Percentiles rank a stretch among this genome's conserved stretches.
Evolutionary conservation across 352 stramenopile genomes (phyloP).

Genomic region (Phytophthora boehmeriae): DNA sequence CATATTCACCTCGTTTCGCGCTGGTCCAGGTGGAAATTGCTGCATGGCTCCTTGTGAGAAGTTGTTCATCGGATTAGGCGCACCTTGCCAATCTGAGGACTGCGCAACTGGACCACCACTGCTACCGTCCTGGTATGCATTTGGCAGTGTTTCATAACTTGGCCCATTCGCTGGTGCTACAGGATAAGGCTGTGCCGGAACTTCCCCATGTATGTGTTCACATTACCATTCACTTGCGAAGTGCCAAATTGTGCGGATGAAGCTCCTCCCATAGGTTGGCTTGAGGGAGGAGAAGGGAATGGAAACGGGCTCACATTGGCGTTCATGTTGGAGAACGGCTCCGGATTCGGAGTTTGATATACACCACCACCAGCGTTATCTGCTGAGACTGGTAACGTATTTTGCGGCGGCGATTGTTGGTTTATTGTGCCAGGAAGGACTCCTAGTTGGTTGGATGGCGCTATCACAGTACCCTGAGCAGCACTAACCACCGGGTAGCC

Average conservation of each 20-base stretch:
- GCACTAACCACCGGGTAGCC: constrained; percentile 10
- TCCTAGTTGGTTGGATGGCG: constrained; percentile 9
- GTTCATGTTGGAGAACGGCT: constrained; percentile 22
- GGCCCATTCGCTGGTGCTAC: constrained; percentile 14
- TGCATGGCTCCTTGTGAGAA: constrained; percentile 6
- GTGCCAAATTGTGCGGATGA: constrained; percentile 32
- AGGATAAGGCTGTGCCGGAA: constrained; percentile 34
- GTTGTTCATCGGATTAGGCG: constrained; percentile 19
- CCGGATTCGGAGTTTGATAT: constrained; percentile 10
- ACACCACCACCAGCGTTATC: constrained; percentile 16
- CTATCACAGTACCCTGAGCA: constrained; percentile 3
- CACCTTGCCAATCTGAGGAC: constrained; percentile 27
- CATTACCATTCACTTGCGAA: constrained; percentile 15
- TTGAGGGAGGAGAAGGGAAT: constrained; percentile 30
- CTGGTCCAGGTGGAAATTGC: constrained; percentile 16
- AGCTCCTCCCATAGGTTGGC: constrained; percentile 26
- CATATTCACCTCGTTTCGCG: constrained; percentile 22
- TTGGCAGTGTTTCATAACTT: constrained; percentile 35
- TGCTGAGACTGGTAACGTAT: constrained; percentile 12
- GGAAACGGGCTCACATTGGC: constrained; percentile 40
- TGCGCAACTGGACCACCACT: constrained; percentile 16
- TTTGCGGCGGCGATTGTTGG: constrained; percentile 24
- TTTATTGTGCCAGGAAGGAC: constrained; percentile 19
- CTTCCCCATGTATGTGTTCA: constrained; percentile 38
- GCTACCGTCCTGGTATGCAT: constrained; percentile 24